These are phyloP conservation scores for Aspergillus egyptiacus DNA, from an alignment of 495 filamentous ascomycete species.

Conservation along the genomic window DNA sequence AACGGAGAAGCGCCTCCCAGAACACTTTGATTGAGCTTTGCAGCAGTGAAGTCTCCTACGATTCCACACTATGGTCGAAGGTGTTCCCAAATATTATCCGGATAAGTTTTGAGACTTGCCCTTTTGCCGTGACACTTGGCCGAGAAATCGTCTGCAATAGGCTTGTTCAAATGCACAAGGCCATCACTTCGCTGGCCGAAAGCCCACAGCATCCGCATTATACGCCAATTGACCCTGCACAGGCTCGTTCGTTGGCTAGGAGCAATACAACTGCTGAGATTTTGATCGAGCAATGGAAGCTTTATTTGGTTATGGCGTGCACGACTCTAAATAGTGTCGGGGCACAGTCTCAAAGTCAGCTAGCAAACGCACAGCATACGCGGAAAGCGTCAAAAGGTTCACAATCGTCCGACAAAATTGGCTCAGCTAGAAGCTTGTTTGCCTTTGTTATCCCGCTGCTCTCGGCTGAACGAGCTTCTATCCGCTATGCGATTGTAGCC, in stretches of 20 bases:
- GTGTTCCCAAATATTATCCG: conserved; percentile 93
- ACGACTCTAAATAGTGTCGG: conserved; percentile 88
- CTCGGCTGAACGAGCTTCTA: conserved; percentile 63
- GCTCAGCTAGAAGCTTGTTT: conserved; percentile 82
- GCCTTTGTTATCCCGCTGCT: conserved; percentile 84
- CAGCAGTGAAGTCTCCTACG: conserved; percentile 90
- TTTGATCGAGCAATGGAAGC: conserved; percentile 94
- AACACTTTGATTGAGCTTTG: conserved; percentile 90
- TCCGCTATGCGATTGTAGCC: conserved; percentile 85
- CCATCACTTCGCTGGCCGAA: conserved; percentile 71
- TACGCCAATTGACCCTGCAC: conserved; percentile 48
- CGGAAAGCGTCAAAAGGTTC: conserved; percentile 76
- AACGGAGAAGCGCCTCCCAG: conserved; percentile 74
- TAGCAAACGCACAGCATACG: conserved; percentile 66
- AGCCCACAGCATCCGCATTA: conserved; percentile 57
- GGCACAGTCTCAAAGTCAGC: conserved; percentile 51
- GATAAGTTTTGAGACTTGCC: conserved; percentile 84
- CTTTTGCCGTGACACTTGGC: conserved; percentile 81
- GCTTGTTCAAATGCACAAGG: conserved; percentile 85
- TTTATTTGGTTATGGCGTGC: conserved; percentile 97
- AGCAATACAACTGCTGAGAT: conserved; percentile 78
- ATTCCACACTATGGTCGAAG: conserved; percentile 94
- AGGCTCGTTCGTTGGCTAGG: conserved; percentile 40
- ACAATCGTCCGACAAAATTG: conserved; percentile 71
- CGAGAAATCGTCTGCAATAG: conserved; percentile 88